These are phyloP conservation scores for Arthrinium phaeospermum DNA, from an alignment of 2,329 filamentous ascomycete species.

Conservation along the genomic window DNA sequence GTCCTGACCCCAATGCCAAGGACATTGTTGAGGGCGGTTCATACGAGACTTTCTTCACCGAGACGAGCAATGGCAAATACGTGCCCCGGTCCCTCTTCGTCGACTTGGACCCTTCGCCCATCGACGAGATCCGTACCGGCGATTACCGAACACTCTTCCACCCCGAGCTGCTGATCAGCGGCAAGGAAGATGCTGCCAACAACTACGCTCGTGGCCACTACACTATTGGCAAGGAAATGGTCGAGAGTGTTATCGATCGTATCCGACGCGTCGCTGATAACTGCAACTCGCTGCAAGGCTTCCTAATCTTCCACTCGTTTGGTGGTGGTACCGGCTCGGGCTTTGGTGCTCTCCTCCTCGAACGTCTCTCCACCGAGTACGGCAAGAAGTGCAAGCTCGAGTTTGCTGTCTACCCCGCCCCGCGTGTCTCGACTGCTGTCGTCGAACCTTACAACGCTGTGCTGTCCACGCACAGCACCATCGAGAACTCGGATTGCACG, in stretches of 20 bases:
- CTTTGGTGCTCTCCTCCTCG: constrained; percentile 73
- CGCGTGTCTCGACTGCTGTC: constrained; percentile 71
- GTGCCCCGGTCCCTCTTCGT: constrained; percentile 75
- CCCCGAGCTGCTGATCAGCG: constrained; percentile 73
- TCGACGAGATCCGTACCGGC: constrained; percentile 76
- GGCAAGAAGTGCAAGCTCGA: constrained; percentile 81
- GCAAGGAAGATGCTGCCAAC: constrained; percentile 79
- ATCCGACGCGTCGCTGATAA: constrained; percentile 75
- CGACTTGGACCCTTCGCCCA: constrained; percentile 74
- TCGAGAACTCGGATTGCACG: constrained; percentile 80
- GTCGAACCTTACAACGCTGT: constrained; percentile 79
- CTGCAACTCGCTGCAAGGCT: constrained; percentile 74
- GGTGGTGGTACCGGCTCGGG: constrained; percentile 76
- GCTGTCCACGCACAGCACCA: constrained; percentile 75
- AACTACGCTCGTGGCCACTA: constrained; percentile 80
- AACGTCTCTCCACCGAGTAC: constrained; percentile 75
- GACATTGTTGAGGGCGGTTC: constrained; percentile 67
- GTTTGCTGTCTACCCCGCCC: constrained; percentile 74
- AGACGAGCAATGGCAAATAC: constrained; percentile 74
- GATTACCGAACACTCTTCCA: constrained; percentile 73
- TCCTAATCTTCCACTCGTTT: constrained; percentile 78
- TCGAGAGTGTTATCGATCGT: constrained; percentile 72
- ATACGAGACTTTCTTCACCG: constrained; percentile 76
- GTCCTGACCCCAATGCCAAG: constrained; percentile 64
- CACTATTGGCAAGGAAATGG: constrained; percentile 79